phyloP scores from a whole-genome alignment of 352 stramenopile species.

The Plasmopara halstedii region DNA sequence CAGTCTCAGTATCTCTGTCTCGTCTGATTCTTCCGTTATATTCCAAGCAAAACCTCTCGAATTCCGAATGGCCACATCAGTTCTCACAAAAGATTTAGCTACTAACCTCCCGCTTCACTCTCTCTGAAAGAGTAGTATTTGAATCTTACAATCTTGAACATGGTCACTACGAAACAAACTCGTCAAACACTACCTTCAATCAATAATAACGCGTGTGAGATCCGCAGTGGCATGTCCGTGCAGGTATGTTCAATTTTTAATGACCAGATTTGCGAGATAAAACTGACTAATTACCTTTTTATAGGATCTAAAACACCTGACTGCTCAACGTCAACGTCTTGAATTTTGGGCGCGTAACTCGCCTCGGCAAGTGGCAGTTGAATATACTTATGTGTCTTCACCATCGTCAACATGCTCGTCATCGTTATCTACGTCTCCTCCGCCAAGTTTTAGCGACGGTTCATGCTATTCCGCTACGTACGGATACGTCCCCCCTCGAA shows the following conservation, averaged over 20 bases:
- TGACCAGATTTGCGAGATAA: background rate
- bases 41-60: slow-evolving; percentile 6
- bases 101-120: slow-evolving; percentile 1
- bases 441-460: slow-evolving; percentile 10
- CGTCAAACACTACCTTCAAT: slow-evolving; percentile 5
- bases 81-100: slow-evolving; percentile 16
- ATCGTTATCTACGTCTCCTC: slow-evolving; percentile 23
- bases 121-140: slow-evolving; percentile 6
- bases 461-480: slow-evolving; percentile 13
- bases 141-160: slow-evolving; percentile 1
- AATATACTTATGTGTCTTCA: slow-evolving; percentile 25
- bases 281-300: background rate
- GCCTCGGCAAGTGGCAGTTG: slow-evolving; percentile 25
- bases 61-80: slow-evolving; percentile 5
- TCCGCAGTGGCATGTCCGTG: slow-evolving; percentile 80
- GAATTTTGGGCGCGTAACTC: slow-evolving; percentile 58
- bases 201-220: slow-evolving; percentile 45
- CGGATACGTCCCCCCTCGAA: slow-evolving; percentile 10
- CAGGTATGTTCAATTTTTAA: slow-evolving; percentile 27
- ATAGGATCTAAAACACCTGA: slow-evolving; percentile 75
- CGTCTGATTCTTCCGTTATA: slow-evolving; percentile 9
- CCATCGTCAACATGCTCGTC: slow-evolving; percentile 27
- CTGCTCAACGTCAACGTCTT: slow-evolving; percentile 68
- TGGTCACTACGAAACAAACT: slow-evolving; percentile 36
- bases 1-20: slow-evolving; percentile 8